Conservation (phyloP, 1,284 basidiomycete genomes). For the Anthracocystis setariae region DNA sequence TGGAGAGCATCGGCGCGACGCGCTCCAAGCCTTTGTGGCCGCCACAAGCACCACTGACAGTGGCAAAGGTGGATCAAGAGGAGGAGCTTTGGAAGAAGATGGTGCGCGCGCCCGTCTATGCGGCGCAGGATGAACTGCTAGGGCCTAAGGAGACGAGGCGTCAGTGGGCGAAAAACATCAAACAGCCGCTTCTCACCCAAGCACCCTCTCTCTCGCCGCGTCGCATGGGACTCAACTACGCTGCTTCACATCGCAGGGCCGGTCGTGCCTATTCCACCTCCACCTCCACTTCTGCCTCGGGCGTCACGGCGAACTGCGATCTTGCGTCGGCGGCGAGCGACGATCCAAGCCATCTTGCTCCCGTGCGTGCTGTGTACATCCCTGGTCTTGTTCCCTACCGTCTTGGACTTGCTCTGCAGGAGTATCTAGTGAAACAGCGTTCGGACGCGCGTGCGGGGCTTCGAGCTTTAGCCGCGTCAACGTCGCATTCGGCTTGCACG, state of each 20-base stretch:
- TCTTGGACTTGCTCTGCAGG: constrained; percentile 60
- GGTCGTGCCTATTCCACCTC: constrained; percentile 20
- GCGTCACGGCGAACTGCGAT: constrained; percentile 9
- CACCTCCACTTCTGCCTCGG: background rate
- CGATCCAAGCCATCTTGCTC: constrained; percentile 26
- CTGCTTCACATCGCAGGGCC: background rate
- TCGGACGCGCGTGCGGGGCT: constrained; percentile 69
- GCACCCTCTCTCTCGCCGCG: constrained; percentile 14
- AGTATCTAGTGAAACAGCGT: constrained; percentile 57
- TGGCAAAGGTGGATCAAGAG: background rate
- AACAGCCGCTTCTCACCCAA: background rate
- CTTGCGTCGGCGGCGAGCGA: constrained; percentile 19
- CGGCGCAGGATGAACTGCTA: constrained; percentile 17
- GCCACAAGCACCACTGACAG: too few relatives aligned
- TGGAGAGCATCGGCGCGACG: background rate
- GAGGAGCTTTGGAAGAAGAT: background rate
- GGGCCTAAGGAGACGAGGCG: constrained; percentile 5
- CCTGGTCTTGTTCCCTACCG: constrained; percentile 63
- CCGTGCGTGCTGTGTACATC: constrained; percentile 46
- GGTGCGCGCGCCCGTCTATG: constrained; percentile 1
- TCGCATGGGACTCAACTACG: background rate
- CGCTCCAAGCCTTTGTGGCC: constrained; percentile 8
- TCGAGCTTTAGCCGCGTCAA: constrained; percentile 79
- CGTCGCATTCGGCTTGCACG: constrained; percentile 75
- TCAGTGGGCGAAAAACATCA: background rate